These are phyloP conservation scores for Harrya chromipes DNA, from an alignment of 768 basidiomycete species.

Conservation along the genomic window DNA sequence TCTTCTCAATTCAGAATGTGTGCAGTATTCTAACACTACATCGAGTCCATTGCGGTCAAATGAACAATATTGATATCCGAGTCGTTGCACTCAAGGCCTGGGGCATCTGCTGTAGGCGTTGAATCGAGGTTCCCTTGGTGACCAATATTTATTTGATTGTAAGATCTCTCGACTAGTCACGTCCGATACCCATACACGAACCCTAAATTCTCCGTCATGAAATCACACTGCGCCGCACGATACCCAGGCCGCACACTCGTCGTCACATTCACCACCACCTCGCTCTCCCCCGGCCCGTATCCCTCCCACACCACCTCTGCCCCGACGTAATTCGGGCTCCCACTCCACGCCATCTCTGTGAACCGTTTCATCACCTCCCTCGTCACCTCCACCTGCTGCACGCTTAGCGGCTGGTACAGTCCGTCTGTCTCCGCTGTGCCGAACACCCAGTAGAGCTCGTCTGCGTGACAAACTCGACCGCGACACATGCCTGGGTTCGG, in stretches of 20 bases:
- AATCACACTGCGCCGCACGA: conserved; percentile 11
- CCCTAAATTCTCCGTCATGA: conserved; percentile 13
- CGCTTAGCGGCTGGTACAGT: conserved; percentile 14
- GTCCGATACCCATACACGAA: conserved; percentile 8
- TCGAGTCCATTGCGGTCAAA: too few species aligned
- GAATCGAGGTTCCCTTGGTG: too few species aligned
- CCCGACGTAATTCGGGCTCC: conserved; percentile 16
- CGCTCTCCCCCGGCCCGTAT: conserved; percentile 9
- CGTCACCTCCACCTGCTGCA: conserved; percentile 1
- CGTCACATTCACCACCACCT: conserved; percentile 10
- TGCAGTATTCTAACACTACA: too few species aligned
- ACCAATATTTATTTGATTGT: too few species aligned
- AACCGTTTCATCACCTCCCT: conserved; percentile 8
- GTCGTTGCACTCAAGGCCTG: too few species aligned
- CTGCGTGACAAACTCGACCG: conserved; percentile 17
- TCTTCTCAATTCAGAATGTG: too few species aligned
- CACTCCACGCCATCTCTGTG: conserved; percentile 15
- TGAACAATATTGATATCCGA: too few species aligned
- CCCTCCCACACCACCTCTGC: conserved; percentile 11
- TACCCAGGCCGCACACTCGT: conserved; percentile 6
- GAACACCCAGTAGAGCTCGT: conserved; percentile 21
- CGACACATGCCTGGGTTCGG: conserved; percentile 10
- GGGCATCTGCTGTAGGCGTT: too few species aligned
- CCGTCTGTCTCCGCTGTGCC: conserved; percentile 17
- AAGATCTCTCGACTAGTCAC: too few species aligned